Evolutionary conservation across 495 filamentous ascomycete species (phyloP).

Genomic region (Chaetomium cochliodes): DNA sequence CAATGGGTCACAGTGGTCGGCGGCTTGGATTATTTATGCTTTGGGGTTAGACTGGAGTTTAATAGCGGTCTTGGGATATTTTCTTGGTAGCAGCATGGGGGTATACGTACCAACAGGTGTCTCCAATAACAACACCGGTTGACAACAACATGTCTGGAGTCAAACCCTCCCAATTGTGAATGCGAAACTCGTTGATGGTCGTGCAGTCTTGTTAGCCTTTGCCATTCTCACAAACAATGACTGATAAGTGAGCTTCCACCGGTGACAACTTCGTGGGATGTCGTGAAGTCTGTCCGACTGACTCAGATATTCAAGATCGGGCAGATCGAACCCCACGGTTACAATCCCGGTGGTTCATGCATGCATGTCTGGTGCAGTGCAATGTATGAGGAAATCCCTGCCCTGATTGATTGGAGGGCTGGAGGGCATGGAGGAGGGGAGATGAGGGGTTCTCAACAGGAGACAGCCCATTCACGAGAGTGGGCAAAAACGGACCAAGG

Average conservation of each 20-base stretch:
- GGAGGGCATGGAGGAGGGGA: too few relatives aligned
- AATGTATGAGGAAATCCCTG: neutral
- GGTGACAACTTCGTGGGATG: neutral
- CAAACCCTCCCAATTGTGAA: too few relatives aligned
- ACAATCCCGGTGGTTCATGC: neutral
- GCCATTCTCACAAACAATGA: too few relatives aligned
- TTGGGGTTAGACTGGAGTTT: neutral
- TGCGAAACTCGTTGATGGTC: too few relatives aligned
- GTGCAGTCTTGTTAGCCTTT: too few relatives aligned
- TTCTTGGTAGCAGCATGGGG: neutral
- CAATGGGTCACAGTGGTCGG: slow-evolving; percentile 4
- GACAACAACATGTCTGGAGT: neutral
- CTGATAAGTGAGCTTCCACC: too few relatives aligned
- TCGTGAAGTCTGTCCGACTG: neutral
- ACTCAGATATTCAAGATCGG: neutral
- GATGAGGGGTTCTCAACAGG: neutral
- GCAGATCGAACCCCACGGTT: neutral
- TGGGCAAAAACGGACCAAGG: neutral
- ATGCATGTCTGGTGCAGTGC: neutral
- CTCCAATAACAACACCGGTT: neutral
- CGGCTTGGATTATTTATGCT: neutral
- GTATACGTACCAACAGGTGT: too few relatives aligned
- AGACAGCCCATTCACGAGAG: neutral
- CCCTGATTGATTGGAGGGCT: neutral
- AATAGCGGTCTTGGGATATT: neutral